phyloP scores from a whole-genome alignment of 371 early-diverging fungal species.

The Polyrhizophydium stewartii region DNA sequence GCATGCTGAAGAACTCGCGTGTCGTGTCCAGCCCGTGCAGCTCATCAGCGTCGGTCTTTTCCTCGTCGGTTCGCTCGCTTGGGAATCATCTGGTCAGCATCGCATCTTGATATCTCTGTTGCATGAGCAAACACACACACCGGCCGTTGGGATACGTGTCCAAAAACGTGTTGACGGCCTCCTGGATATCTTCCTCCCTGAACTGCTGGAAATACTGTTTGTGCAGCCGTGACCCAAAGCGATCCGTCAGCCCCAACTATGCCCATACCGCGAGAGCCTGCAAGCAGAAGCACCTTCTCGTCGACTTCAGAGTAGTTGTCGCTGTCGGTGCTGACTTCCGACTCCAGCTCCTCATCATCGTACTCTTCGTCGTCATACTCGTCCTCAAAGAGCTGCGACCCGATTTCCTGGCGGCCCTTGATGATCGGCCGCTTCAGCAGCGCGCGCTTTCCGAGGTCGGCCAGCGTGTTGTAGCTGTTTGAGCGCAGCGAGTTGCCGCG shows the following conservation, averaged over 20 bases:
- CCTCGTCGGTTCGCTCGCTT: too few species aligned
- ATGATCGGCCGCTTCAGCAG: neutral
- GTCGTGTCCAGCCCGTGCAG: slow-evolving; percentile 6
- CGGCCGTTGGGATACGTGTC: slow-evolving; percentile 12
- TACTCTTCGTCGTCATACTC: slow-evolving; percentile 2
- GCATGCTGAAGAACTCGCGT: slow-evolving; percentile 34
- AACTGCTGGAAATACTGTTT: slow-evolving; percentile 9
- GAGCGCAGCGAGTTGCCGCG: slow-evolving; percentile 1
- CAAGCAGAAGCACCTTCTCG: neutral
- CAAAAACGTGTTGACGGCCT: slow-evolving; percentile 16
- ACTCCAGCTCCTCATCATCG: neutral
- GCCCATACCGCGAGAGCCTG: neutral
- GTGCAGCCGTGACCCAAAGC: neutral
- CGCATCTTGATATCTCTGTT: too few species aligned
- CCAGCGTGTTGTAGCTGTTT: slow-evolving; percentile 17
- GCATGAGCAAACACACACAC: too few species aligned
- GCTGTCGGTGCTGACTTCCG: neutral
- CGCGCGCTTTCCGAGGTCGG: slow-evolving; percentile 5
- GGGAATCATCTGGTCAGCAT: too few species aligned
- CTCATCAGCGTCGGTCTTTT: neutral
- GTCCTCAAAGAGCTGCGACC: neutral
- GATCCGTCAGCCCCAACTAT: neutral
- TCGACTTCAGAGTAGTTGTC: slow-evolving; percentile 6
- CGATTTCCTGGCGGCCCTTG: neutral
- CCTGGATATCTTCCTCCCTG: slow-evolving; percentile 15